These are phyloP conservation scores for Chytriomyces hyalinus DNA, from an alignment of 192 early-diverging fungal species.

Conservation along the genomic window DNA sequence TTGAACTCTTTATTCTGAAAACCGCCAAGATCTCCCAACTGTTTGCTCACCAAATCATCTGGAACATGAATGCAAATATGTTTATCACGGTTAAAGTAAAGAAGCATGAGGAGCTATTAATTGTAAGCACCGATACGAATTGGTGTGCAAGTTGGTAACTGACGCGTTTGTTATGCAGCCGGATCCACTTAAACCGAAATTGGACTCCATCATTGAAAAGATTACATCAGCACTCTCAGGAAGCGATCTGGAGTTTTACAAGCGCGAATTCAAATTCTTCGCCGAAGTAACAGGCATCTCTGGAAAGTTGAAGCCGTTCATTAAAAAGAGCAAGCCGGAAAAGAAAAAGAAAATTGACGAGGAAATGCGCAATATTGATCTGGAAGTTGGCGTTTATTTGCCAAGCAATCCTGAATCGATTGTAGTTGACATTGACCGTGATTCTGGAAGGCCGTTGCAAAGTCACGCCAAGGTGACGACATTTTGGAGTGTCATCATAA, in stretches of 20 bases:
- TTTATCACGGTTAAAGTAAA: conserved; percentile 71
- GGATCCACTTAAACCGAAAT: conserved; percentile 85
- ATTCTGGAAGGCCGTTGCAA: conserved; percentile 92
- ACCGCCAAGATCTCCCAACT: conserved; percentile 91
- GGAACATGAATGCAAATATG: conserved; percentile 99
- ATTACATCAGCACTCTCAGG: conserved; percentile 85
- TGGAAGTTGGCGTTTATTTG: conserved; percentile 96
- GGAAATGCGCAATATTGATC: conserved; percentile 91
- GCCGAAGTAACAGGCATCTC: conserved; percentile 95
- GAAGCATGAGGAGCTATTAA: conserved; percentile 36
- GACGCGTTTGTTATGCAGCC: conserved; percentile 43
- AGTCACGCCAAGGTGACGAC: conserved; percentile 85
- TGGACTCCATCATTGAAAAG: conserved; percentile 86
- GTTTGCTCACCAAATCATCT: conserved; percentile 99
- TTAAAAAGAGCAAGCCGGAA: conserved; percentile 83
- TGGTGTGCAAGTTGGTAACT: not conserved
- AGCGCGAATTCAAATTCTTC: conserved; percentile 97
- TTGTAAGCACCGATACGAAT: conserved; percentile 30
- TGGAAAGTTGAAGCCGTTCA: conserved; percentile 92
- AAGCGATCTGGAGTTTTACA: conserved; percentile 86
- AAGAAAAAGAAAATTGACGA: conserved; percentile 99
- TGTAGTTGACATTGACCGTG: conserved; percentile 94
- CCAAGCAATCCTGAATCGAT: conserved; percentile 96
- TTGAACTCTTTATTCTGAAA: conserved; percentile 94
- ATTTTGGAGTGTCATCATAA: not conserved